Base-by-base conservation (phyloP, 352 stramenopile genomes). In the Pythium utonaiense region DNA sequence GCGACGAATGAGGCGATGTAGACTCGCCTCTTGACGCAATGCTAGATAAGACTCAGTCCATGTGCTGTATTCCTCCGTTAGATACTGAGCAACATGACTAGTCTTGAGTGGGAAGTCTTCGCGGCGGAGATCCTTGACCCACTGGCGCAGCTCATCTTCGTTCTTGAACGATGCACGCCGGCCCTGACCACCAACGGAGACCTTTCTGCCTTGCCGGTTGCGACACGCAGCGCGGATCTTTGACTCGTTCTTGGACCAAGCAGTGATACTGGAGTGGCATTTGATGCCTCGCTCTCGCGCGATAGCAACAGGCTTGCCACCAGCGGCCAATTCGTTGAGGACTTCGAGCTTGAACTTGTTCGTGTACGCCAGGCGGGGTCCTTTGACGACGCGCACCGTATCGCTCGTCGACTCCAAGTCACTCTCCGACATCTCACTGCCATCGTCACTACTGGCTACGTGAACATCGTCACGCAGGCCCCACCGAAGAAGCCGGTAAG, bases 31-130 rank as follows among this genome's bases (percentile, higher is more conserved):
- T n/a, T 62, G 40, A 3, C 45, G 53, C 0, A 28, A 44, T 7
- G 28, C 16, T 2, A 75, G 40, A 47, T 75, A 72, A 0, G n/a
- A 9, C 0, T 28, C 16, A n/a, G 53, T 30, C 60, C 64, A 72
- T 14, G 27, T 27, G 12, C 3, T 17, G 14, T 67, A 66, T 24
- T 70, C 55, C 34, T 66, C 59, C 14, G 42, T 60, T 22, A 68
- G 22, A 34, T 66, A 66, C 8, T 53, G 53, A 36, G 67, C 54
- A 14, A 64, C 38, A 53, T 69, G 60, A 9, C 16, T 48, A 1
- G 53, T 60, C 30, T 64, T 73, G 13, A 69, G 49, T 9, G 65
- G 53, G 25, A 60, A 69, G 21, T 70, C 57, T 8, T 72, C 60
- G 24, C 62, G 54, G 1, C 60, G 44, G 25, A 72, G 45, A 3